phyloP scores from a whole-genome alignment of 2,329 filamentous ascomycete species.

The Cordyceps militaris region DNA sequence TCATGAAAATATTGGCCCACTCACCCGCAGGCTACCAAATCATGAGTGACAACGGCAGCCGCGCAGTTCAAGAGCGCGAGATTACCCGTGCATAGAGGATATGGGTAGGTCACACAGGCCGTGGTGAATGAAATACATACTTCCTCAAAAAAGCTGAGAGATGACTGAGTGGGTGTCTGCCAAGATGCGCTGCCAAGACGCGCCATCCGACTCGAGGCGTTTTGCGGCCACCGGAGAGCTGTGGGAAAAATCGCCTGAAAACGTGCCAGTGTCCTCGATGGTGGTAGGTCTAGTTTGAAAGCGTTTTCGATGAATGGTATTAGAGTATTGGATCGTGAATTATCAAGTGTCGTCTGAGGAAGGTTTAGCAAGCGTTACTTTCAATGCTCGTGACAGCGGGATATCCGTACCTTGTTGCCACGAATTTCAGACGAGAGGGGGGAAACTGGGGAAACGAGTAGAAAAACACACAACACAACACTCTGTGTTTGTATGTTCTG shows the following conservation, averaged over 20 bases:
- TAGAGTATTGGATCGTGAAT: not conserved
- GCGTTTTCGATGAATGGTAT: too few species aligned
- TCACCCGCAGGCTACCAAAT: too few species aligned
- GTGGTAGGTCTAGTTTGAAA: not conserved
- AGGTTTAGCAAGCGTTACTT: not conserved
- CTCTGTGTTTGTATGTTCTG: too few species aligned
- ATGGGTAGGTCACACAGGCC: too few species aligned
- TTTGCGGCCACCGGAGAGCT: not conserved
- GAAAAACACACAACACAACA: not conserved
- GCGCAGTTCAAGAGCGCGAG: too few species aligned
- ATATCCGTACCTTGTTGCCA: not conserved
- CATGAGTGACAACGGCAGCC: too few species aligned
- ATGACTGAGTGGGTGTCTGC: not conserved
- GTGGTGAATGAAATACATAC: too few species aligned
- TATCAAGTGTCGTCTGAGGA: not conserved
- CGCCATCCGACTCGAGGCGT: not conserved
- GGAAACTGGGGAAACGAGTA: not conserved
- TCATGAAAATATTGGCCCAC: too few species aligned
- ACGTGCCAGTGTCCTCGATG: not conserved
- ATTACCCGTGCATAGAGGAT: too few species aligned
- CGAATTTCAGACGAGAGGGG: not conserved
- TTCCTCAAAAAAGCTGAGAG: too few species aligned
- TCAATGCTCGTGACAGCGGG: not conserved
- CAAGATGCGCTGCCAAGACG: constrained; percentile 4
- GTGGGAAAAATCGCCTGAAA: not conserved